Percentiles rank a stretch among this genome's conserved stretches.
These are phyloP conservation scores for Fraxinus sp. DNA, from an alignment of 305 asterid genomes.

Conservation along the genomic window DNA sequence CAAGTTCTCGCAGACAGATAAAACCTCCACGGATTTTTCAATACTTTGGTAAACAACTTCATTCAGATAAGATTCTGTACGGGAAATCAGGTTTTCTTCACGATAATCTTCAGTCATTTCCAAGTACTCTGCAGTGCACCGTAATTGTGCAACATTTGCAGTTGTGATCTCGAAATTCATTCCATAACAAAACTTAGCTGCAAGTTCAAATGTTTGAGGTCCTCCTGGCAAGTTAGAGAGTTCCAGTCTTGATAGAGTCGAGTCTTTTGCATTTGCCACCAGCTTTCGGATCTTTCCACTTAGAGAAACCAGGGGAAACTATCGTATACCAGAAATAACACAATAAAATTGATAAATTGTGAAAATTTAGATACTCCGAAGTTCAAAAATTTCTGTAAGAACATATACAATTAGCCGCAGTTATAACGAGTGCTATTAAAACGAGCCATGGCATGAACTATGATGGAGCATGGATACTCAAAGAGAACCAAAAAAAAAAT, in stretches of 20 bases:
- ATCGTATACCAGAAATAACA: constrained; percentile 1
- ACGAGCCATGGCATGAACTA: background rate
- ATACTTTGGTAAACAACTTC: constrained; percentile 50
- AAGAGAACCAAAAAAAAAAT: background rate
- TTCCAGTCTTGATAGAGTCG: constrained; percentile 42
- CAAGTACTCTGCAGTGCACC: constrained; percentile 63
- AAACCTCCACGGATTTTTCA: constrained; percentile 58
- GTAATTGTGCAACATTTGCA: constrained; percentile 53
- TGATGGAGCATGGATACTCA: background rate
- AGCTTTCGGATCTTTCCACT: constrained; percentile 64
- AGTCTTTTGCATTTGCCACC: constrained; percentile 42
- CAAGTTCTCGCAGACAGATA: constrained; percentile 49
- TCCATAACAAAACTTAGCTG: constrained; percentile 64
- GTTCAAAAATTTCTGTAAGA: background rate
- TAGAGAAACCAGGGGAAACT: constrained; percentile 66
- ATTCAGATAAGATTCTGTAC: constrained; percentile 54
- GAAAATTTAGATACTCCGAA: background rate
- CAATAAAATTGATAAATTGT: constrained; percentile 17
- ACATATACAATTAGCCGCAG: background rate
- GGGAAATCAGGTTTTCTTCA: constrained; percentile 53
- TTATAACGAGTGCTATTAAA: background rate
- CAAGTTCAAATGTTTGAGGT: constrained; percentile 61
- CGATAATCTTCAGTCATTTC: constrained; percentile 59
- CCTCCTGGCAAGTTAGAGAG: constrained; percentile 61
- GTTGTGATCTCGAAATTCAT: constrained; percentile 66